Evolutionary conservation across 2,329 filamentous ascomycete species (phyloP).

Genomic region (Neophaeococcomyces mojaviensis): DNA sequence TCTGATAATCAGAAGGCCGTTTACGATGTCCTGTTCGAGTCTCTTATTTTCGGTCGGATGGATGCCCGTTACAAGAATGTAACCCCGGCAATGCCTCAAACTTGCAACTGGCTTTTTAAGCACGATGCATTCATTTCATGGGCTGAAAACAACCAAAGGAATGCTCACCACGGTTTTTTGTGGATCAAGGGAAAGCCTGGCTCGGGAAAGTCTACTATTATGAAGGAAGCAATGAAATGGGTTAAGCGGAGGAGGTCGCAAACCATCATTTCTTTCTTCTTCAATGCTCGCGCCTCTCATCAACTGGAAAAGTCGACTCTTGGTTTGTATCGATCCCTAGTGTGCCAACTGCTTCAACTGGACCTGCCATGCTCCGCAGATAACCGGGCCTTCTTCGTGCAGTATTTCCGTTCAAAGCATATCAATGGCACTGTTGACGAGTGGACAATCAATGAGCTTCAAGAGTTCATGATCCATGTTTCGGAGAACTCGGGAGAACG

Average conservation of each 20-base stretch:
- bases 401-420: background rate
- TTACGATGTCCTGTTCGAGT: slow-evolving; percentile 17
- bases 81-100: slow-evolving; percentile 30
- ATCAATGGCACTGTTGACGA: slow-evolving; percentile 5
- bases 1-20: background rate
- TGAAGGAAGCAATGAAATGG: slow-evolving; percentile 1
- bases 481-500: slow-evolving; percentile 14
- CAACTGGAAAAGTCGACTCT: slow-evolving; percentile 22
- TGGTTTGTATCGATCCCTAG: slow-evolving; percentile 24
- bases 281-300: slow-evolving; percentile 23
- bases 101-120: slow-evolving; percentile 37
- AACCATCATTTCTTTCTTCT: slow-evolving; percentile 22
- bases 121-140: slow-evolving; percentile 31
- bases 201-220: background rate
- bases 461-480: slow-evolving; percentile 19
- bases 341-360: slow-evolving; percentile 23
- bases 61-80: slow-evolving; percentile 33
- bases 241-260: background rate
- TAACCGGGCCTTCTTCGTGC: slow-evolving; percentile 2
- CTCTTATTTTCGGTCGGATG: slow-evolving; percentile 33
- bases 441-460: slow-evolving; percentile 9
- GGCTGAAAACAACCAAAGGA: slow-evolving; percentile 25
- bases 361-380: slow-evolving; percentile 15
- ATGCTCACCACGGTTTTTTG: slow-evolving; percentile 24
- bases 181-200: slow-evolving; percentile 25